A percentile compares a stretch with the other conserved stretches of the same genome.
phyloP scores from a whole-genome alignment of 495 filamentous ascomycete species.

The Geopyxis carbonaria region DNA sequence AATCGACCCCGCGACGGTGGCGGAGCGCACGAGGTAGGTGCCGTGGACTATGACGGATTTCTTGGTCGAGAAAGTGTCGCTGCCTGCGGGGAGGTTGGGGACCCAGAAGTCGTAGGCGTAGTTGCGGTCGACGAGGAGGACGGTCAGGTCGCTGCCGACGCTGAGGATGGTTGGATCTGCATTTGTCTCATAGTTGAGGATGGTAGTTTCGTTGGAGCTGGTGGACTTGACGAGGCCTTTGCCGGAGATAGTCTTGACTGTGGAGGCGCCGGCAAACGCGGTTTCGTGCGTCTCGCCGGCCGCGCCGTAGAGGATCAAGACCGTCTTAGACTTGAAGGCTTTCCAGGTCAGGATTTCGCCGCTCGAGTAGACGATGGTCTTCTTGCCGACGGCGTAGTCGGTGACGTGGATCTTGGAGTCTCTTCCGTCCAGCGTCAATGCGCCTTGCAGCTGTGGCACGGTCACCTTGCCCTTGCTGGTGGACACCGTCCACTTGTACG shows the following conservation, averaged over 20 bases:
- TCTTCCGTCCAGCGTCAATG: constrained; percentile 47
- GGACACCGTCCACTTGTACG: constrained; percentile 43
- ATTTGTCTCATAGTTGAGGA: constrained; percentile 39
- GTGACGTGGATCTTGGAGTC: constrained; percentile 63
- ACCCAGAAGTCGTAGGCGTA: constrained; percentile 50
- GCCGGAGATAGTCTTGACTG: constrained; percentile 36
- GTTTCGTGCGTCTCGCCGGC: constrained; percentile 54
- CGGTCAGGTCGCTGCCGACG: constrained; percentile 35
- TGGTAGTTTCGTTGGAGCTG: constrained; percentile 29
- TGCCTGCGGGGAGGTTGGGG: constrained; percentile 31
- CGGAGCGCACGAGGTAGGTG: constrained; percentile 57
- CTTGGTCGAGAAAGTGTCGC: constrained; percentile 29
- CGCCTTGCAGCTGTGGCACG: constrained; percentile 45
- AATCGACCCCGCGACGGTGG: constrained; percentile 32
- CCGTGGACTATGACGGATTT: constrained; percentile 49
- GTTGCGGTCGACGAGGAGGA: constrained; percentile 43
- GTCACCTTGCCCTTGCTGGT: constrained; percentile 44
- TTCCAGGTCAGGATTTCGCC: constrained; percentile 63
- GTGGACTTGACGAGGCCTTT: constrained; percentile 24
- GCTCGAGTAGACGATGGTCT: constrained; percentile 53
- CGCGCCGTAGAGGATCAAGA: constrained; percentile 54
- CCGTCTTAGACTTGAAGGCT: constrained; percentile 38
- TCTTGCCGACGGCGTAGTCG: constrained; percentile 51
- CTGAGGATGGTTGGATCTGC: constrained; percentile 34
- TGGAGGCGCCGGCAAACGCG: constrained; percentile 32